Percentiles rank a stretch among this genome's conserved stretches.
Evolutionary conservation across 2,329 filamentous ascomycete genomes (phyloP).

Genomic region (Colletotrichum camelliae): DNA sequence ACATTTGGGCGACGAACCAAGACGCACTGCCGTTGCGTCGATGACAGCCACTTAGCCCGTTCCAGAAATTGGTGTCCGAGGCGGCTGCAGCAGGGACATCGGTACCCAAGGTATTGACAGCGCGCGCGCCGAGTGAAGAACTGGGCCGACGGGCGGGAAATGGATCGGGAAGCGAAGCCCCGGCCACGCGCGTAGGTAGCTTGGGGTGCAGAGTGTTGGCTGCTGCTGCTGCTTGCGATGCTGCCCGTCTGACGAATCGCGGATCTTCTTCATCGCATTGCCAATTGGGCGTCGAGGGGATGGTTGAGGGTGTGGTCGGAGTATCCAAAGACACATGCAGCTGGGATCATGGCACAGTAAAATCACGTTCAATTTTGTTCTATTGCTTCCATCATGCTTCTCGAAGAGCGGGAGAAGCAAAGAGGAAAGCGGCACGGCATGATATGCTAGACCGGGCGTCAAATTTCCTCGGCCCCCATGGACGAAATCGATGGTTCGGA

Average conservation of each 20-base stretch:
- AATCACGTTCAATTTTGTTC: constrained; percentile 10
- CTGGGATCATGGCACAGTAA: neutral
- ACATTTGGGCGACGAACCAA: neutral
- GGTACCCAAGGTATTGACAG: neutral
- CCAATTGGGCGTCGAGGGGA: neutral
- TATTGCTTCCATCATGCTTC: constrained; percentile 9
- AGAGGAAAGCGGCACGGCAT: neutral
- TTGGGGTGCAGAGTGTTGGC: neutral
- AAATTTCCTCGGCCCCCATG: neutral
- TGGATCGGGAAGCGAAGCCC: neutral
- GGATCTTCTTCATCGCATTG: neutral
- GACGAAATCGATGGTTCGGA: neutral
- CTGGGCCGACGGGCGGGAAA: neutral
- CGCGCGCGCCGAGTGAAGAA: neutral
- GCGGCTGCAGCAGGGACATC: neutral
- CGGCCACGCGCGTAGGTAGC: neutral
- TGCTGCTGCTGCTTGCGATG: neutral
- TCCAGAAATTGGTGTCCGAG: neutral
- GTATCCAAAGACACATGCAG: neutral
- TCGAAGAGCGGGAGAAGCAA: constrained; percentile 6
- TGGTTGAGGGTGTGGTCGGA: neutral
- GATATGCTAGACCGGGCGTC: neutral
- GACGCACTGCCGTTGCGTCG: constrained; percentile 1
- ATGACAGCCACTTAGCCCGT: neutral
- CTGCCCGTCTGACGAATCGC: neutral